Conservation (phyloP, 345 rosid species). For the Citrus inodora region DNA sequence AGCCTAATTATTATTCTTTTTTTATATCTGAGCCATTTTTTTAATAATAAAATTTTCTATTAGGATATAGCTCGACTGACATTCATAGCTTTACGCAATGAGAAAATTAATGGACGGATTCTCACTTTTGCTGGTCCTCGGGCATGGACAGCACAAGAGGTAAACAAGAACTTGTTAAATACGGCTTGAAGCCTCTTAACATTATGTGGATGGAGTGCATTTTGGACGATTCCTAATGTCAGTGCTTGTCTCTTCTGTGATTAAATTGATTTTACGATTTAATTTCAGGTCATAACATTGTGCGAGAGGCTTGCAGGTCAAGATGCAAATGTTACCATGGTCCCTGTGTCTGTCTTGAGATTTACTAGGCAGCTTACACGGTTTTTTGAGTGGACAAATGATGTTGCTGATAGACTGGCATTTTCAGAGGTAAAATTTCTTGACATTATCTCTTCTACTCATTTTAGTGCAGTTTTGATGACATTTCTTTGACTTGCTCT, state of each 20-base stretch:
- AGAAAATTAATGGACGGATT: constrained; percentile 63
- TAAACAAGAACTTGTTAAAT: constrained; percentile 14
- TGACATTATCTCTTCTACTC: not conserved
- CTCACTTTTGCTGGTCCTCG: constrained; percentile 96
- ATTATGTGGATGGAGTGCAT: not conserved
- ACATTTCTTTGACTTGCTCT: not conserved
- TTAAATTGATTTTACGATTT: not conserved
- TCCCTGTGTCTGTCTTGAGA: constrained; percentile 82
- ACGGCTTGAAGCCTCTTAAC: not conserved
- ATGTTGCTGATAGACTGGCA: constrained; percentile 94
- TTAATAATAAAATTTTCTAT: not conserved
- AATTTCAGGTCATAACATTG: constrained; percentile 72
- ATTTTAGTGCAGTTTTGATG: not conserved
- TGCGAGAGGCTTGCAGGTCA: constrained; percentile 98
- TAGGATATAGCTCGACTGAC: constrained; percentile 95
- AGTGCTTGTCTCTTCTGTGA: not conserved
- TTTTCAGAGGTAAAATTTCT: constrained; percentile 71
- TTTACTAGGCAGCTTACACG: constrained; percentile 75
- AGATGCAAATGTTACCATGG: constrained; percentile 95
- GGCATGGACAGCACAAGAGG: constrained; percentile 99
- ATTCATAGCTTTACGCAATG: constrained; percentile 77
- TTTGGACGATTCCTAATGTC: not conserved
- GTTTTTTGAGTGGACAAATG: constrained; percentile 89
- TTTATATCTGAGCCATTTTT: not conserved
- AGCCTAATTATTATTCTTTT: not conserved